Percentiles rank a stretch among this genome's conserved stretches.
Conservation (phyloP, 179 eudicot genomes). For the Monotropa hypopitys region DNA sequence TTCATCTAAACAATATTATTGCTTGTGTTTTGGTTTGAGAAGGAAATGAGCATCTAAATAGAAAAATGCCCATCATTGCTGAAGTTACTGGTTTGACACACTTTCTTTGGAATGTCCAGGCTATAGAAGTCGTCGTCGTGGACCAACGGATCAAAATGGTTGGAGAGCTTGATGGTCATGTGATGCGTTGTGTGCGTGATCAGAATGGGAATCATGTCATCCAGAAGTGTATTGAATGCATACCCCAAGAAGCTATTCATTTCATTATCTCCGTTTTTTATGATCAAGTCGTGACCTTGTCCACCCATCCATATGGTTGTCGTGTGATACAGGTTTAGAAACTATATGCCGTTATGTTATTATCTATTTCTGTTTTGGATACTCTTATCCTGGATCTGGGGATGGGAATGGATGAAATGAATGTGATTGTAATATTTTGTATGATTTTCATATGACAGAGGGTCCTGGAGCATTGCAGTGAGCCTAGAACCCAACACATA, state of each 20-base stretch:
- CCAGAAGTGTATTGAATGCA: conserved; percentile 95
- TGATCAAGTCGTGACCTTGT: conserved; percentile 83
- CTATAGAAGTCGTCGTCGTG: conserved; percentile 90
- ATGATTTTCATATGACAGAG: conserved; percentile 29
- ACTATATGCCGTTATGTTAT: neutral
- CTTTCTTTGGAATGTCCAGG: conserved; percentile 29
- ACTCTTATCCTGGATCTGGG: neutral
- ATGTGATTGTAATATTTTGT: neutral
- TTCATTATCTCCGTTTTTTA: conserved; percentile 76
- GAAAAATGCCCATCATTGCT: neutral
- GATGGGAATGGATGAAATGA: neutral
- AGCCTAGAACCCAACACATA: conserved; percentile 44
- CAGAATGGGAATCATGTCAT: conserved; percentile 97
- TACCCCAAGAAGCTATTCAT: conserved; percentile 83
- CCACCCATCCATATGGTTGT: conserved; percentile 99
- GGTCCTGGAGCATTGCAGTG: conserved; percentile 54
- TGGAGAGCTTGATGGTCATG: conserved; percentile 40
- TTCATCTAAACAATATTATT: neutral
- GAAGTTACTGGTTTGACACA: conserved; percentile 2
- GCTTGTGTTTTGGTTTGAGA: neutral
- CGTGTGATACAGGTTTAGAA: conserved; percentile 90
- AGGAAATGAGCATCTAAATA: neutral
- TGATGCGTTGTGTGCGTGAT: conserved; percentile 98
- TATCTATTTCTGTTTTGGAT: neutral
- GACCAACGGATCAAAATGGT: conserved; percentile 98